Conservation (phyloP, 208 protist genomes). For the Trichomonas vaginalis region DNA sequence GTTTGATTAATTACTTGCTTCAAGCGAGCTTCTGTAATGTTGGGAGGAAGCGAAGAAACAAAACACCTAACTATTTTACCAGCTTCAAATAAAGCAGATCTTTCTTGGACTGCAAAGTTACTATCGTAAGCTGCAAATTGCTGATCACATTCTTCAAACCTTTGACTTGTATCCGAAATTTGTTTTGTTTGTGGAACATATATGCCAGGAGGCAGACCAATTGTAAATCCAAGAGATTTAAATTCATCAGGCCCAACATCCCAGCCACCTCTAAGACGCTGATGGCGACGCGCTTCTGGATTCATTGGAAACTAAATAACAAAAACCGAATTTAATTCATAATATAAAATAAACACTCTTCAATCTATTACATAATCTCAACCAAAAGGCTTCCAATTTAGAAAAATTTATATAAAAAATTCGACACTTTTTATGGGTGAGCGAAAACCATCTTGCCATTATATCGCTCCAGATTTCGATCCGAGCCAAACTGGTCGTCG, state of each 20-base stretch:
- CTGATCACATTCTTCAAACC: background rate
- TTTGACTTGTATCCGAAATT: background rate
- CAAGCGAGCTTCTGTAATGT: background rate
- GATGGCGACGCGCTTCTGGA: background rate
- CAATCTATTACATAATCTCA: too few species aligned
- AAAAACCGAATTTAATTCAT: too few species aligned
- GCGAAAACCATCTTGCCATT: background rate
- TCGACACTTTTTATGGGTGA: too few species aligned
- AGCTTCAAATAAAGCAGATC: background rate
- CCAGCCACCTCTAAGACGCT: background rate
- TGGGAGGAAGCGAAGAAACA: background rate
- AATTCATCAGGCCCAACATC: constrained; percentile 12
- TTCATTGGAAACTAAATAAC: too few species aligned
- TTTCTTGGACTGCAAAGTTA: background rate
- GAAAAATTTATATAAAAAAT: too few species aligned
- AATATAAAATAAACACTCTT: too few species aligned
- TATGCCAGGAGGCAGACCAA: background rate
- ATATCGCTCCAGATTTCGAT: background rate
- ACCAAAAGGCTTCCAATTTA: too few species aligned
- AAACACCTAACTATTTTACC: background rate
- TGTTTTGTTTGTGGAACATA: background rate
- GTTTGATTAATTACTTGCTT: background rate
- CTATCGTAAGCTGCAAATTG: background rate
- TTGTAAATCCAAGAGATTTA: background rate
- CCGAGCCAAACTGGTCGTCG: background rate